Percentiles rank a stretch among this genome's conserved stretches.
Conservation (phyloP, 305 asterid species). For the Ilex paraguariensis region DNA sequence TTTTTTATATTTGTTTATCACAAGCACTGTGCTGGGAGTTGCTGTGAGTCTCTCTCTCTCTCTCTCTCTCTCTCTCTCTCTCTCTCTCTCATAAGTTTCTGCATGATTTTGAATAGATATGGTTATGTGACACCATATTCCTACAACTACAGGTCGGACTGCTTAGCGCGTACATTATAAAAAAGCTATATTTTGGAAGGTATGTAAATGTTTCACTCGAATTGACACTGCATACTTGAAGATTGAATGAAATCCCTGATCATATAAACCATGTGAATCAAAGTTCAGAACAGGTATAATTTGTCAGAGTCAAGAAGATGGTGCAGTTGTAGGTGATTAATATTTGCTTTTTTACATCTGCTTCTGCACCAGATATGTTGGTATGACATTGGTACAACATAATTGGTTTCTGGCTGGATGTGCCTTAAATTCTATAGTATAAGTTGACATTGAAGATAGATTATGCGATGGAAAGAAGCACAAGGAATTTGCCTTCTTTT, state of each 20-base stretch:
- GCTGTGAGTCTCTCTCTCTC: constrained; percentile 32
- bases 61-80: background rate
- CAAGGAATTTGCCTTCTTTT: background rate
- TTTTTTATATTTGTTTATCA: constrained; percentile 44
- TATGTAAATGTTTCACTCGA: constrained; percentile 9
- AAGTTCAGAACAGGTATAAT: too few species aligned
- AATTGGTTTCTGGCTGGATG: background rate
- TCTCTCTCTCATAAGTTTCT: background rate
- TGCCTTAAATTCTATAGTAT: background rate
- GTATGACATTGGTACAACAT: background rate
- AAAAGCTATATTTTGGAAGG: constrained; percentile 79
- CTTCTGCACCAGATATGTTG: background rate
- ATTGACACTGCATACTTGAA: background rate
- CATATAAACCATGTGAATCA: too few species aligned
- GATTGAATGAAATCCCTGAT: too few species aligned
- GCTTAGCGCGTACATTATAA: constrained; percentile 62
- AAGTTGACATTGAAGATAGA: background rate
- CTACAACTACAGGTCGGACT: constrained; percentile 49
- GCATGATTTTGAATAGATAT: background rate
- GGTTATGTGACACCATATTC: background rate
- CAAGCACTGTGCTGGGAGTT: constrained; percentile 53
- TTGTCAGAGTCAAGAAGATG: background rate
- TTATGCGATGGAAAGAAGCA: background rate
- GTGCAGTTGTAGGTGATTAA: background rate
- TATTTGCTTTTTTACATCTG: background rate